Evolutionary conservation across 257 asterid genomes (phyloP), one percentile per base, ranked within the genome.

Genomic region (Nicotiana otophora): DNA sequence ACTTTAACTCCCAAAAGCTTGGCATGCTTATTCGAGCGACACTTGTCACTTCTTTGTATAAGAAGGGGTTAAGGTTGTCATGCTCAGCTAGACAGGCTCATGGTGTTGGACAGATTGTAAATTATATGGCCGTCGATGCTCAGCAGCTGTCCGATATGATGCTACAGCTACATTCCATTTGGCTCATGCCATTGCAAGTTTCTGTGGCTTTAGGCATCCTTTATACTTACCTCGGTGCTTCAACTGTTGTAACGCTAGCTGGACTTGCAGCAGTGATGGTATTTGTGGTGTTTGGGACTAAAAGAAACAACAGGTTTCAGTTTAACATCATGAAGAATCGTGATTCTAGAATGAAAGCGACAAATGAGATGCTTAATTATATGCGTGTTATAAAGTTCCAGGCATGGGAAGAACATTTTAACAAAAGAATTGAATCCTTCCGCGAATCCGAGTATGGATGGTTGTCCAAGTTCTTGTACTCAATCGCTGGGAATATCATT

Each of bases 61-160:
- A 83, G 89, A 96, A 96, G 88, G 99, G 99, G 0, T 81, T 96
- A 77, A 84, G 95, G 82, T 83, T 96, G 17, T 90, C 99, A 1
- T 92, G 97, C 80, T 96, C 99, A 0, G 97, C 98, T 1, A 83
- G 99, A 10, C 98, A 96, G 81, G 92, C 90, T 4, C 99, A 96
- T 48, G 98, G 99, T 3, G 92, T 96, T 7, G 99, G 99, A 4
- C 98, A 94, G 84, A 96, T 94, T 31, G 98, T 94, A 26, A 96
- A 96, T 81, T 96, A 96, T 85, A 96, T 96, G 98, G 97, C 98
- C 0, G 98, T 96, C 9, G 99, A 96, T 82, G 98, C 98, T 12
- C 99, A 96, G 83, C 99, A 96, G 89, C 91, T 96, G 0, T 90
- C 98, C 0, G 98, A 96, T 81, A 96, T 96, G 99, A 93, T 96